Percentiles rank a stretch among this genome's conserved stretches.
Evolutionary conservation across 2,329 filamentous ascomycete genomes (phyloP).

Genomic region (Colletotrichum caudatum): DNA sequence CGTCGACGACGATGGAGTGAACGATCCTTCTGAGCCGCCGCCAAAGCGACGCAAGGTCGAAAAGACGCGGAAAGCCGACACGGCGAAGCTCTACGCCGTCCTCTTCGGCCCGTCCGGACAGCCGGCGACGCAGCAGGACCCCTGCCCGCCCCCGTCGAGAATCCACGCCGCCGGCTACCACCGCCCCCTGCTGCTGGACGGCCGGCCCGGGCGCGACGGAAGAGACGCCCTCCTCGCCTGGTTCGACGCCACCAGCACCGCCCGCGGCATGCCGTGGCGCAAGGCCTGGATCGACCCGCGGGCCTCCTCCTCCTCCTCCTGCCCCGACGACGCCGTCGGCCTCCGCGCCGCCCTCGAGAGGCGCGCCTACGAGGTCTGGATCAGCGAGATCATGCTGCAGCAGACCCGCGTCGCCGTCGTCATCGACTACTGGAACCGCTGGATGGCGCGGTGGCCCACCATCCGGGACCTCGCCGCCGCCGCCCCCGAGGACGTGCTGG

Average conservation of each 20-base stretch:
- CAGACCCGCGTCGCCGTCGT: slow-evolving; percentile 73
- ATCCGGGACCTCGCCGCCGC: slow-evolving; percentile 68
- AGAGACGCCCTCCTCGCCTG: slow-evolving; percentile 60
- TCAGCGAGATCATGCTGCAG: slow-evolving; percentile 76
- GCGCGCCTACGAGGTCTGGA: slow-evolving; percentile 75
- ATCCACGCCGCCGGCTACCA: slow-evolving; percentile 61
- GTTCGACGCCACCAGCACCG: slow-evolving; percentile 62
- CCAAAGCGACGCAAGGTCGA: slow-evolving; percentile 33
- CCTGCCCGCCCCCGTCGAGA: slow-evolving; percentile 33
- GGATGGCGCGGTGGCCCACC: slow-evolving; percentile 72
- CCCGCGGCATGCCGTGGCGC: slow-evolving; percentile 70
- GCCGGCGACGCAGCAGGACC: background rate
- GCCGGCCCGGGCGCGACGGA: slow-evolving; percentile 45
- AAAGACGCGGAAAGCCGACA: slow-evolving; percentile 27
- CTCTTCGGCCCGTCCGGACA: slow-evolving; percentile 18
- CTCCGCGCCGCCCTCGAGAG: slow-evolving; percentile 60
- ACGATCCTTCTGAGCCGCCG: slow-evolving; percentile 22
- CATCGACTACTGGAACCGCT: slow-evolving; percentile 72
- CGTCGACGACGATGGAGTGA: slow-evolving; percentile 16
- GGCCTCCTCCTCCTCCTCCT: slow-evolving; percentile 37
- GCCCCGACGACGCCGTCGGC: slow-evolving; percentile 43
- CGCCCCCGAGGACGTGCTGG: slow-evolving; percentile 66
- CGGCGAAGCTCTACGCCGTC: slow-evolving; percentile 2
- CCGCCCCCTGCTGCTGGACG: slow-evolving; percentile 61
- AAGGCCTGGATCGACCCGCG: slow-evolving; percentile 66